phyloP scores from a whole-genome alignment of 2,329 filamentous ascomycete species.

The Albophoma yamanashiensis region DNA sequence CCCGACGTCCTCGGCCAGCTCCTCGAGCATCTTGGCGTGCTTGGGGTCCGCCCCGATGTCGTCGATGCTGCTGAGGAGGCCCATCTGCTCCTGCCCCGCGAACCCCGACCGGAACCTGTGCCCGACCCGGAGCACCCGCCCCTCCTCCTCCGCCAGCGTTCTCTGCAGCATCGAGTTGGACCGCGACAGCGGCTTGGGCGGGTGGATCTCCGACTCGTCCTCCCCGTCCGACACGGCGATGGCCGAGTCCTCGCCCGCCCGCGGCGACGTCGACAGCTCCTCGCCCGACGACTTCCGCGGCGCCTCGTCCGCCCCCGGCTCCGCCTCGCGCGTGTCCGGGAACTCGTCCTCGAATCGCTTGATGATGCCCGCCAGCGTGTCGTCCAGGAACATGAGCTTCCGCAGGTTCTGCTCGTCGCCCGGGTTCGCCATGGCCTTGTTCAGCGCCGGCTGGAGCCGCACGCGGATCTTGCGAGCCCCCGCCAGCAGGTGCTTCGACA shows the following conservation, averaged over 20 bases:
- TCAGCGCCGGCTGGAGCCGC: constrained; percentile 72
- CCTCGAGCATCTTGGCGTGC: constrained; percentile 42
- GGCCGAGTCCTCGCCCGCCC: constrained; percentile 21
- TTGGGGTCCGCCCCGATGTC: constrained; percentile 40
- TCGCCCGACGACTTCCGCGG: constrained; percentile 6
- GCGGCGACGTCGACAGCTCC: constrained; percentile 12
- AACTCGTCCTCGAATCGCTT: constrained; percentile 94
- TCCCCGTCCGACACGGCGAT: constrained; percentile 34
- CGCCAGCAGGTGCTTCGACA: constrained; percentile 81
- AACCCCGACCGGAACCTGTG: constrained; percentile 46
- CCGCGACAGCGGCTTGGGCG: constrained; percentile 32
- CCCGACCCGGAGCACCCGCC: constrained; percentile 41
- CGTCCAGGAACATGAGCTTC: constrained; percentile 77
- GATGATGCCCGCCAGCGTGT: constrained; percentile 84
- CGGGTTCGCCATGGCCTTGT: constrained; percentile 57
- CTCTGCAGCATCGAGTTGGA: constrained; percentile 44
- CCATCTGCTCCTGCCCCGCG: constrained; percentile 39
- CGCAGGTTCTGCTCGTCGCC: constrained; percentile 69
- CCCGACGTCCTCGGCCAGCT: constrained; percentile 51
- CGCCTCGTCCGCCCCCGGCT: neutral
- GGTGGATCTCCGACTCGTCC: constrained; percentile 34
- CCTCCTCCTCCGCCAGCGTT: constrained; percentile 46
- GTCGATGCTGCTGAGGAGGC: constrained; percentile 36
- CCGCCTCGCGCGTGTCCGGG: constrained; percentile 61
- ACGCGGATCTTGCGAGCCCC: constrained; percentile 82